A percentile compares a stretch with the other conserved stretches of the same genome.
These are phyloP conservation scores for Waltergamsia citrina DNA, from an alignment of 2,329 filamentous ascomycete genomes.

Conservation along the genomic window DNA sequence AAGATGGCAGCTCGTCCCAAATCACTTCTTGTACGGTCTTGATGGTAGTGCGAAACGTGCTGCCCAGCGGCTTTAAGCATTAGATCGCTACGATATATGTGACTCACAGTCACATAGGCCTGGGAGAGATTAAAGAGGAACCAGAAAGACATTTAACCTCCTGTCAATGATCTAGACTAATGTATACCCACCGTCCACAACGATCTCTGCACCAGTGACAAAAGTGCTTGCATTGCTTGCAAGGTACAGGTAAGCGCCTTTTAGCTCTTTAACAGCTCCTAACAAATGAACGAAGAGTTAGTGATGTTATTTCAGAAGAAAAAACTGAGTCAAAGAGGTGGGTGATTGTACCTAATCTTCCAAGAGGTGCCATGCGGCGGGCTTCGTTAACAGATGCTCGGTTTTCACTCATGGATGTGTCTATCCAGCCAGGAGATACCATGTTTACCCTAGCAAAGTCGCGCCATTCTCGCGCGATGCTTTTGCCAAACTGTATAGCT, in stretches of 20 bases:
- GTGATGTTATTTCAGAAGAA: background rate
- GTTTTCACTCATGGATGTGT: conserved; percentile 11
- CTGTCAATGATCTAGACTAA: too few relatives aligned
- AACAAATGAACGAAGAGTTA: conserved; percentile 8
- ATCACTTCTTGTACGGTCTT: conserved; percentile 3
- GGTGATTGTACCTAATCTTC: background rate
- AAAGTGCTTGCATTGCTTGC: conserved; percentile 23
- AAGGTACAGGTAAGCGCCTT: conserved; percentile 21
- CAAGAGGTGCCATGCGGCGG: conserved; percentile 24
- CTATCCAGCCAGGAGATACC: conserved; percentile 44
- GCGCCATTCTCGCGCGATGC: conserved; percentile 61
- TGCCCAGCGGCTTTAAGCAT: too few relatives aligned
- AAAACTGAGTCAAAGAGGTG: background rate
- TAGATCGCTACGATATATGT: too few relatives aligned
- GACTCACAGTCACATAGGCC: too few relatives aligned
- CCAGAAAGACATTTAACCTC: too few relatives aligned
- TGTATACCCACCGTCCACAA: conserved; percentile 18
- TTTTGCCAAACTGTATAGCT: conserved; percentile 39
- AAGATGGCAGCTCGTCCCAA: conserved; percentile 2
- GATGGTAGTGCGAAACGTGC: too few relatives aligned
- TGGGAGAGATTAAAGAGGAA: too few relatives aligned
- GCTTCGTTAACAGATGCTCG: conserved; percentile 8
- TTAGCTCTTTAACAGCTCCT: conserved; percentile 35
- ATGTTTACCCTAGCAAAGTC: conserved; percentile 59
- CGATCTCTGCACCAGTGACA: conserved; percentile 17